Conservation (phyloP, 805 yeast species). For the Clavispora vitiphila region DNA sequence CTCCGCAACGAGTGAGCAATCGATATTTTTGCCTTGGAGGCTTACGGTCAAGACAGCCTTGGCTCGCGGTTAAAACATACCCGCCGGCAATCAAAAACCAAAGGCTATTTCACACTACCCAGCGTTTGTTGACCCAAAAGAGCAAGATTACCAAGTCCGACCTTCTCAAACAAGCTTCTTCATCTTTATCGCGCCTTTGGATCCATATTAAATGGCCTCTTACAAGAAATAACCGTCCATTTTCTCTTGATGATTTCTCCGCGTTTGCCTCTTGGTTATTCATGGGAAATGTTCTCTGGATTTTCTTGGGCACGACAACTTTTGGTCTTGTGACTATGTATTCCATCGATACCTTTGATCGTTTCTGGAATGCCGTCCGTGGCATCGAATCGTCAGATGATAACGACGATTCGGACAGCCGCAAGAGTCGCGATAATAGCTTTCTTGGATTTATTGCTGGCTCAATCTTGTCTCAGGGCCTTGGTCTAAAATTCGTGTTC, state of each 20-base stretch:
- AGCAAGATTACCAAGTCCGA: constrained; percentile 5
- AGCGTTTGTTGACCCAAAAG: not conserved
- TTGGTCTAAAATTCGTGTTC: constrained; percentile 34
- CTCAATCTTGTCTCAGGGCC: constrained; percentile 34
- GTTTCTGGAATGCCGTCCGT: constrained; percentile 17
- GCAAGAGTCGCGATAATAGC: constrained; percentile 17
- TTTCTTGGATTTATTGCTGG: constrained; percentile 31
- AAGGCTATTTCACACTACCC: not conserved
- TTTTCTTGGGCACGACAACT: constrained; percentile 54
- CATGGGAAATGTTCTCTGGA: constrained; percentile 54
- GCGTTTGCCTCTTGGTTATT: constrained; percentile 54
- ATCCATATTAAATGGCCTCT: constrained; percentile 46
- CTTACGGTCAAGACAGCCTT: not conserved
- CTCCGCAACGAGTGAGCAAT: not conserved
- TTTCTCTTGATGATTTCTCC: constrained; percentile 46
- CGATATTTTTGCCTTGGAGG: not conserved
- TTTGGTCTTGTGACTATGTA: constrained; percentile 46
- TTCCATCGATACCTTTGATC: constrained; percentile 34
- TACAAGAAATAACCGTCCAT: constrained; percentile 43
- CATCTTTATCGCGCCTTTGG: constrained; percentile 26
- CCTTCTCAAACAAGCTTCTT: constrained; percentile 27
- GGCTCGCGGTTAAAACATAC: not conserved
- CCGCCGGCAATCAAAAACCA: not conserved
- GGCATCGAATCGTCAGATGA: constrained; percentile 7
- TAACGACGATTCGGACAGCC: constrained; percentile 19